These are phyloP conservation scores for Globisporangium nunn DNA, from an alignment of 352 stramenopile species.

Conservation along the genomic window DNA sequence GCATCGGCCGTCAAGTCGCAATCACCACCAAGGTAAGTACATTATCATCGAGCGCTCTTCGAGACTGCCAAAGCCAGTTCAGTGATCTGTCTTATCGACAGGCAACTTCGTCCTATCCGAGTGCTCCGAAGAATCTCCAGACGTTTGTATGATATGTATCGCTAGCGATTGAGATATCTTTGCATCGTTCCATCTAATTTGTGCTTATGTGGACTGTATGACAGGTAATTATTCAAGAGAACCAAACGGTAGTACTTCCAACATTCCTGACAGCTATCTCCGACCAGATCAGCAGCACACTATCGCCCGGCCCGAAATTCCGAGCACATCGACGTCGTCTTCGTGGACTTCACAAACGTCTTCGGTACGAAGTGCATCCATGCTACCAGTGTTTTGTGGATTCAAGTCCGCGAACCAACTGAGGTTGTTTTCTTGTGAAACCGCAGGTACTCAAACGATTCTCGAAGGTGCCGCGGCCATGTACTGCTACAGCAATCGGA, in stretches of 20 bases:
- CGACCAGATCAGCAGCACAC: neutral
- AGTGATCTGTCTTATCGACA: neutral
- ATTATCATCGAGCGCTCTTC: too few relatives aligned
- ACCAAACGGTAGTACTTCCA: neutral
- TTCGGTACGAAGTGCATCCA: slow-evolving; percentile 3
- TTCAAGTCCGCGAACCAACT: neutral
- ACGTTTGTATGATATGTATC: neutral
- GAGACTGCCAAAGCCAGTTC: too few relatives aligned
- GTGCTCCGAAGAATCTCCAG: neutral
- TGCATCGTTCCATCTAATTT: neutral
- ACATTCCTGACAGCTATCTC: neutral
- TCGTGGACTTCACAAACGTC: slow-evolving; percentile 5
- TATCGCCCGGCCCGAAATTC: neutral
- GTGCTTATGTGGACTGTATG: neutral
- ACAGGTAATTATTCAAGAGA: neutral
- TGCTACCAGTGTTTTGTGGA: too few relatives aligned
- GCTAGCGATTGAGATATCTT: neutral
- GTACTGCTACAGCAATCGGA: slow-evolving; percentile 7
- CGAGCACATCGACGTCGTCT: neutral
- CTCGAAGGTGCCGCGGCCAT: slow-evolving; percentile 12
- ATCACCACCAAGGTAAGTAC: slow-evolving; percentile 3
- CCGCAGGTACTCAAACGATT: slow-evolving; percentile 4
- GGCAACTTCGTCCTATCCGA: neutral
- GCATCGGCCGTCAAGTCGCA: neutral
- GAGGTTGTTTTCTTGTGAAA: neutral